A percentile compares a stretch with the other conserved stretches of the same genome.
These are phyloP conservation scores for Hamamelis virginiana DNA, from an alignment of 164 flowering plant genomes.

Conservation along the genomic window DNA sequence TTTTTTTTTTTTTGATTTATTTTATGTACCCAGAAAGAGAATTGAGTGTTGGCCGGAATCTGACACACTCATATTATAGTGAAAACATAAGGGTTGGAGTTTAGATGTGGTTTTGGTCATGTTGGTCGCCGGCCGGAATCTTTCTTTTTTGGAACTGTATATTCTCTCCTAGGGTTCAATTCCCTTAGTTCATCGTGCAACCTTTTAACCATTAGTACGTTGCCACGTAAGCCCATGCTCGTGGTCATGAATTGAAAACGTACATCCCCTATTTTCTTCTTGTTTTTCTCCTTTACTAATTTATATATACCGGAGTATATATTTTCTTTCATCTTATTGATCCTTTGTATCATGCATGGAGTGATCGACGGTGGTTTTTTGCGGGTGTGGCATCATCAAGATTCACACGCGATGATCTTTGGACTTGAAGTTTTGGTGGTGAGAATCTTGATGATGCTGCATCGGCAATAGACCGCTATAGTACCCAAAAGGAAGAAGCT, in stretches of 20 bases:
- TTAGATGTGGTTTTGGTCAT: not conserved
- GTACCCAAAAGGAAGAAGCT: not conserved
- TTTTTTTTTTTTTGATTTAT: no score
- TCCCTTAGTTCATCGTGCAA: not conserved
- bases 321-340: not conserved
- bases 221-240: not conserved
- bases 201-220: not conserved
- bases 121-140: not conserved
- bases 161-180: not conserved
- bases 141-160: not conserved
- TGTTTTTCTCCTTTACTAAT: not conserved
- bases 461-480: conserved; percentile 32
- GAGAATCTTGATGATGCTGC: conserved; percentile 55
- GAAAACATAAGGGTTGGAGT: not conserved
- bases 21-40: no score
- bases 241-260: not conserved
- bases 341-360: not conserved
- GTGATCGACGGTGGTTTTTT: not conserved
- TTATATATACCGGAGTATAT: not conserved
- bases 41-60: not conserved
- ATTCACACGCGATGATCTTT: conserved; percentile 4
- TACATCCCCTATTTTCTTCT: not conserved
- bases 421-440: conserved; percentile 7
- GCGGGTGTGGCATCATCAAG: conserved; percentile 16
- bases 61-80: not conserved